These are phyloP conservation scores for Diutina scorzettiae DNA, from an alignment of 1,139 yeast species.

Conservation along the genomic window DNA sequence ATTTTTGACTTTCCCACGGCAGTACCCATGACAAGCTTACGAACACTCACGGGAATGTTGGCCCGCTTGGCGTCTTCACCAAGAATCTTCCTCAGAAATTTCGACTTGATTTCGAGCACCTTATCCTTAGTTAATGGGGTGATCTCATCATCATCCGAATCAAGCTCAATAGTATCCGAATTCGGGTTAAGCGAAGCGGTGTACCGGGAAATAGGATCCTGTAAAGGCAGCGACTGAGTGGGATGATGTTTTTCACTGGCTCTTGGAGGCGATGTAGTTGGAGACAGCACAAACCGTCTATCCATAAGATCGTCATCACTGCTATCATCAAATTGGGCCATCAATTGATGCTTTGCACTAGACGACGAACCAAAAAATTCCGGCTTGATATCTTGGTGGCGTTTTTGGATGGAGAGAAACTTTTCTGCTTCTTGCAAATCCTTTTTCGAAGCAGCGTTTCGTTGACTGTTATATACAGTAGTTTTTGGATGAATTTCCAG, in stretches of 20 bases:
- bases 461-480: neutral
- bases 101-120: neutral
- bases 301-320: neutral
- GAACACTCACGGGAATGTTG: neutral
- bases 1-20: neutral
- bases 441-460: neutral
- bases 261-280: neutral
- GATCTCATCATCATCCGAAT: neutral
- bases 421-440: neutral
- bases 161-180: neutral
- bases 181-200: neutral
- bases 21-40: neutral
- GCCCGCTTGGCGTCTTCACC: neutral
- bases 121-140: neutral
- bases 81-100: neutral
- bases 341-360: neutral
- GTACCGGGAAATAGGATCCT: slow-evolving; percentile 2
- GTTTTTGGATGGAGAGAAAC: neutral
- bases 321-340: slow-evolving; percentile 1
- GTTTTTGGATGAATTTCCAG: neutral
- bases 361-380: neutral
- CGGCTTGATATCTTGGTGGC: neutral
- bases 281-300: neutral
- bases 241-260: neutral
- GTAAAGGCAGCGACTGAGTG: neutral